Evolutionary conservation across 2,329 filamentous ascomycete genomes (phyloP).

Genomic region (Alternaria arborescens): DNA sequence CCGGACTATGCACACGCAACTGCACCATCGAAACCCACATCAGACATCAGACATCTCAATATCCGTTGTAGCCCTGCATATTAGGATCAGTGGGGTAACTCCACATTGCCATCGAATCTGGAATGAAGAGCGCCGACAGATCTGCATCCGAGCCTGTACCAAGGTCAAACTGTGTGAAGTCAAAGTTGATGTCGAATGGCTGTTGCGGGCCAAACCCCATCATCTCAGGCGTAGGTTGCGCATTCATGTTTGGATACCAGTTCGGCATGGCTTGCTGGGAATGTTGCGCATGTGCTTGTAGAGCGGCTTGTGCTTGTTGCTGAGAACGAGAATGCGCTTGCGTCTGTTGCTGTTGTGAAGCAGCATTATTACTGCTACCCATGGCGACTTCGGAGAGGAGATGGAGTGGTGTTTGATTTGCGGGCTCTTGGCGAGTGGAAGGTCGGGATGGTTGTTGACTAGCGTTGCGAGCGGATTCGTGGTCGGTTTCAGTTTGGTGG

Average conservation of each 20-base stretch:
- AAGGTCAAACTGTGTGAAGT: constrained; percentile 49
- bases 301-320: constrained; percentile 36
- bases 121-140: constrained; percentile 48
- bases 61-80: constrained; percentile 27
- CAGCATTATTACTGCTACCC: constrained; percentile 40
- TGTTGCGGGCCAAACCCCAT: constrained; percentile 38
- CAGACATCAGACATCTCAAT: background rate
- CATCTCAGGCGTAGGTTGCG: constrained; percentile 33
- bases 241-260: constrained; percentile 40
- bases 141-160: constrained; percentile 49
- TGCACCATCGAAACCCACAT: background rate
- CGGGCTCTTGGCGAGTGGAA: constrained; percentile 36
- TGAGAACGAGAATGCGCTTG: constrained; percentile 29
- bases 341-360: constrained; percentile 21
- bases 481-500: constrained; percentile 36
- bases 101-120: constrained; percentile 46
- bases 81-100: constrained; percentile 29
- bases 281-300: constrained; percentile 37
- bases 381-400: constrained; percentile 53
- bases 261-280: constrained; percentile 31
- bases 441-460: constrained; percentile 24
- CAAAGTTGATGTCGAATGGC: constrained; percentile 46
- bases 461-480: constrained; percentile 29
- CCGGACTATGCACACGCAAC: background rate
- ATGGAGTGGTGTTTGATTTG: constrained; percentile 50